Base-by-base conservation (phyloP, 2,329 filamentous ascomycete genomes). In the Mycocentrospora acerina region DNA sequence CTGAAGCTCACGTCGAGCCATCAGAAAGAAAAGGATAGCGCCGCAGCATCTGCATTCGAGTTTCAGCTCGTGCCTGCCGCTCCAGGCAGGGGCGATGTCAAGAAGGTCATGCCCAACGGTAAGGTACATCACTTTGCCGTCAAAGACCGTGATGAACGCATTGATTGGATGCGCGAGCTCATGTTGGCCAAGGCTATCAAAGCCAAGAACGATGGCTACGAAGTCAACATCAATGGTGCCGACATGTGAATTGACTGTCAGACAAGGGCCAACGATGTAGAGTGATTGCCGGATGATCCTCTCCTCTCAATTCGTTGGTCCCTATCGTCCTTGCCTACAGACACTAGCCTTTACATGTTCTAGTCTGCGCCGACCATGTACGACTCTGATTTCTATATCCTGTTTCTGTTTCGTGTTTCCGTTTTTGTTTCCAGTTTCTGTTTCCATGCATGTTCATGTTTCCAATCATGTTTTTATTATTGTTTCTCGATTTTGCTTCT, bases 111-210 rank as follows among this genome's bases (percentile, higher is more conserved):
- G 38, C 59, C 60, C 4, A 59, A 61, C 27, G 82, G 81, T 56
- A 96, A 95, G 77, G 86, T 88, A 29, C 91, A 97, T 61, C 89
- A 97, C 65, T 97, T 97, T 64, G 88, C 91, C 0, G 91, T 96
- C 54, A 86, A 85, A 70, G 82, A 77, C 57, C 80, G 90, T 11
- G 88, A 96, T 61, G 88, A 96, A 64, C 80, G 91, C 46, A 96
- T 97, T 59, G 91, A 96, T 66, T 98, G 93, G 93, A 94, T 94
- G 88, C 78, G 88, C 37, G 88, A 94, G 76, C 73, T 94, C 45
- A 94, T 94, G 88, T 80, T 94, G 30, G 88, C 88, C 37, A 93
- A 93, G 73, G 88, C 88, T 13, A 73, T 89, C 63, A 87, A 84
- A 74, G 85, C 89, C 69, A 93, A 90, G 77, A 83, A 81, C 31